These are phyloP conservation scores for Boeremia lycopersici DNA, from an alignment of 2,329 filamentous ascomycete species.

Conservation along the genomic window DNA sequence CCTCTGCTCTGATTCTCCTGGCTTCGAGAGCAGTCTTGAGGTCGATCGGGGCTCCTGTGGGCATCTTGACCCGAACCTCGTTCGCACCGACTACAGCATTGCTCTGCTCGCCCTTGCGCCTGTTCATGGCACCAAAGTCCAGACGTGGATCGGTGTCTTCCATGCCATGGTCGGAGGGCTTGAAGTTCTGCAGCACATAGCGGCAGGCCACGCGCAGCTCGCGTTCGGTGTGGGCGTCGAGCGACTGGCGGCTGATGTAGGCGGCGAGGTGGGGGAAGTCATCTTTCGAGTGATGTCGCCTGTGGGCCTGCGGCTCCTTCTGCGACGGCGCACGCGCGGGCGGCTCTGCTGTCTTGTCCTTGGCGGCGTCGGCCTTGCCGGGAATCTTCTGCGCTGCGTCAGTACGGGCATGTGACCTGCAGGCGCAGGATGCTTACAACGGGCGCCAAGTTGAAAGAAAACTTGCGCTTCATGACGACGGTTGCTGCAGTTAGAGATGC, in stretches of 20 bases:
- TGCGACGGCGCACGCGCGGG: constrained; percentile 16
- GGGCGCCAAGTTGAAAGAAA: constrained; percentile 52
- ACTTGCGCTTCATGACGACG: constrained; percentile 50
- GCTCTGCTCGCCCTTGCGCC: constrained; percentile 19
- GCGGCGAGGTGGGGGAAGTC: constrained; percentile 47
- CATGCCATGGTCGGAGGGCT: constrained; percentile 47
- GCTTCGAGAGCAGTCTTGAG: constrained; percentile 34
- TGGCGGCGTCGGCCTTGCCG: constrained; percentile 36
- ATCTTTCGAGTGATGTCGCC: constrained; percentile 37
- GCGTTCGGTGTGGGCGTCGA: constrained; percentile 50
- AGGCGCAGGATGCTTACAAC: constrained; percentile 39
- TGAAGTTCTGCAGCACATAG: constrained; percentile 51
- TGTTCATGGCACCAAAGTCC: constrained; percentile 40
- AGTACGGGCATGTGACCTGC: neutral
- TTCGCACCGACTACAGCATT: constrained; percentile 21
- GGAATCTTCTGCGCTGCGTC: constrained; percentile 39
- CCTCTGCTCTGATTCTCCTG: constrained; percentile 33
- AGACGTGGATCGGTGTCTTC: constrained; percentile 45
- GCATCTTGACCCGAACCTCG: constrained; percentile 34
- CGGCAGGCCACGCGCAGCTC: constrained; percentile 55
- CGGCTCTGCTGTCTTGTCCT: constrained; percentile 38
- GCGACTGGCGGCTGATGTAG: constrained; percentile 52
- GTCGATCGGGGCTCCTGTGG: constrained; percentile 40
- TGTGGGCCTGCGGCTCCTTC: constrained; percentile 22
- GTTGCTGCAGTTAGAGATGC: constrained; percentile 2